Conservation (phyloP, 108 stramenopile genomes). For the Craspedostauros australis region DNA sequence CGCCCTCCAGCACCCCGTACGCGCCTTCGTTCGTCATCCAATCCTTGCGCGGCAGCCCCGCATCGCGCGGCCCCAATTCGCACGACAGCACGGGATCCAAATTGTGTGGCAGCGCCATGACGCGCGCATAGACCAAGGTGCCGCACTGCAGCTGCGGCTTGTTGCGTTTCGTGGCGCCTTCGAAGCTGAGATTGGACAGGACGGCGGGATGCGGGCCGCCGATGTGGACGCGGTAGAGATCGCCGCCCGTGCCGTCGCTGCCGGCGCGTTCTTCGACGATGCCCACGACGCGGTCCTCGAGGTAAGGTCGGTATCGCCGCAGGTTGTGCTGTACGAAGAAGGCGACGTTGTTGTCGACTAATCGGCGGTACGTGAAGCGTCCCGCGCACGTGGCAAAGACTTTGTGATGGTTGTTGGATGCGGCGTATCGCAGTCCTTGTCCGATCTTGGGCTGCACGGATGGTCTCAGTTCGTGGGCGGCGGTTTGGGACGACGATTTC, state of each 20-base stretch:
- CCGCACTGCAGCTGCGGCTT: slow-evolving; percentile 61
- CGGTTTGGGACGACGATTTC: neutral
- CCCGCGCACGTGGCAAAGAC: slow-evolving; percentile 43
- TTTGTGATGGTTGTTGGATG: slow-evolving; percentile 3
- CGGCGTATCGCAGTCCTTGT: slow-evolving; percentile 19
- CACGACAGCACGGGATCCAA: slow-evolving; percentile 71
- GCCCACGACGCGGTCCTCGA: slow-evolving; percentile 74
- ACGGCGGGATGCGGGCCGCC: slow-evolving; percentile 64
- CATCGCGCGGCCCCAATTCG: slow-evolving; percentile 58
- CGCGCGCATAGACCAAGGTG: slow-evolving; percentile 62
- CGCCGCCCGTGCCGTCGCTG: slow-evolving; percentile 54
- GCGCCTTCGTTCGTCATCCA: slow-evolving; percentile 85
- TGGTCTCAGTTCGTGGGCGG: neutral
- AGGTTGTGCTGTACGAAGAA: slow-evolving; percentile 33
- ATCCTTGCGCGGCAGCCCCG: slow-evolving; percentile 62
- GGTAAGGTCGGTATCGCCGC: slow-evolving; percentile 33
- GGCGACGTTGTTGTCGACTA: slow-evolving; percentile 3
- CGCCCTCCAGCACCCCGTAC: slow-evolving; percentile 71
- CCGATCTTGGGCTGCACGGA: slow-evolving; percentile 22
- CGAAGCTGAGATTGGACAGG: slow-evolving; percentile 56
- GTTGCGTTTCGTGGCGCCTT: slow-evolving; percentile 83
- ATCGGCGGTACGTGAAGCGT: slow-evolving; percentile 17
- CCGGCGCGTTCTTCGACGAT: slow-evolving; percentile 76
- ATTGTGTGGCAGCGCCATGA: slow-evolving; percentile 23
- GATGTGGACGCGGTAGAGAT: slow-evolving; percentile 71